These are phyloP conservation scores for Magnolia sinica DNA, from an alignment of 164 flowering plant species.

Conservation along the genomic window DNA sequence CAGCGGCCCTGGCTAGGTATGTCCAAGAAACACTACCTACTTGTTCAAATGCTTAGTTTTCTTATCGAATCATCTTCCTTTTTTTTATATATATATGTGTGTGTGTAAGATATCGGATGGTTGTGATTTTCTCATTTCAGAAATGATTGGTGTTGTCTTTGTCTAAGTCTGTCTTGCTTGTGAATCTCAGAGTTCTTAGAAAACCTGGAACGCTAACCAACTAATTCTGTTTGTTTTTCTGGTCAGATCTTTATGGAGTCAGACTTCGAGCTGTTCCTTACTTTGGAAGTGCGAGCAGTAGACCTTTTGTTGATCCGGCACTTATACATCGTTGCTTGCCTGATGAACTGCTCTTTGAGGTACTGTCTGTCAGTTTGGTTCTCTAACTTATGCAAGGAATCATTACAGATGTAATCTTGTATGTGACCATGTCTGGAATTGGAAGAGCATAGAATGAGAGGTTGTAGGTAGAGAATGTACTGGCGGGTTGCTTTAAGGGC, in stretches of 20 bases:
- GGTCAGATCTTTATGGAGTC: slow-evolving; percentile 82
- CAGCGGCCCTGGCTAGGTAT: slow-evolving; percentile 91
- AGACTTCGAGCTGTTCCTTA: slow-evolving; percentile 71
- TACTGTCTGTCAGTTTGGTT: slow-evolving; percentile 17
- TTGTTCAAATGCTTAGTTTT: background rate
- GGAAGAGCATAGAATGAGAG: background rate
- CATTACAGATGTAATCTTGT: background rate
- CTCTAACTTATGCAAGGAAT: background rate
- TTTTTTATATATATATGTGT: too few relatives aligned
- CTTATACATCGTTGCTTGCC: slow-evolving; percentile 78
- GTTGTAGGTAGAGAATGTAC: background rate
- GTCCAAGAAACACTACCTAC: slow-evolving; percentile 2
- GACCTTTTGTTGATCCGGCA: slow-evolving; percentile 56
- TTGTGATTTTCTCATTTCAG: background rate
- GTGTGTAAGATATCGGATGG: background rate
- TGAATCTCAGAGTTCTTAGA: background rate
- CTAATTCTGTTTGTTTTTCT: background rate
- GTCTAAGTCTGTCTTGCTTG: background rate
- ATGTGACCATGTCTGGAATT: background rate
- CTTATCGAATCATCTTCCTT: background rate
- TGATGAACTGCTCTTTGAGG: slow-evolving; percentile 89
- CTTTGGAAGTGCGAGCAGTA: slow-evolving; percentile 61
- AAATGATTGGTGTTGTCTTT: background rate
- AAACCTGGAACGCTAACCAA: background rate
- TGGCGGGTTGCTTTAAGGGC: background rate